Evolutionary conservation across 2,329 filamentous ascomycete species (phyloP).

Genomic region (Monosporascus sp.): DNA sequence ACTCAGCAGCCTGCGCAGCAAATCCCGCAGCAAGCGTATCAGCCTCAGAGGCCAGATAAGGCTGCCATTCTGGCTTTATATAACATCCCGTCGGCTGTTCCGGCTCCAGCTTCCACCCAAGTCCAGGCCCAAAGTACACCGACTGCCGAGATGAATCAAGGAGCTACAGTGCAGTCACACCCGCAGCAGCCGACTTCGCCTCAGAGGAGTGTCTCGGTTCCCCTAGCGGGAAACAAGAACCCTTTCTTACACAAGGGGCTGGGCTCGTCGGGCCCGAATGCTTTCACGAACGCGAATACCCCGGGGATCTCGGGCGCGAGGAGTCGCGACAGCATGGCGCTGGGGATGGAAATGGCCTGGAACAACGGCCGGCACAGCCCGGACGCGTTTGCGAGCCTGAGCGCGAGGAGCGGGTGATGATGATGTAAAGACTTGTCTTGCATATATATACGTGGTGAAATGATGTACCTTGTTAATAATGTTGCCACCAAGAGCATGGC

Average conservation of each 20-base stretch:
- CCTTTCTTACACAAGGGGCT: conserved; percentile 44
- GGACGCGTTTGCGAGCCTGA: conserved; percentile 73
- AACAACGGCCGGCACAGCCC: conserved; percentile 70
- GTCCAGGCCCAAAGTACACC: conserved; percentile 20
- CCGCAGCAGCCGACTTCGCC: conserved; percentile 16
- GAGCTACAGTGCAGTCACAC: conserved; percentile 15
- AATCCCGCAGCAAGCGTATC: conserved; percentile 17
- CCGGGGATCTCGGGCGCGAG: conserved; percentile 32
- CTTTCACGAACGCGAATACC: conserved; percentile 16
- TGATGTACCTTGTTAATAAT: too few relatives aligned
- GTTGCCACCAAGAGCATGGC: too few relatives aligned
- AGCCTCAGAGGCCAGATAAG: conserved; percentile 56
- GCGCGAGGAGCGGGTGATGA: conserved; percentile 49
- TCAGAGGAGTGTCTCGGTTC: conserved; percentile 28
- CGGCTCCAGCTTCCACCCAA: conserved; percentile 33
- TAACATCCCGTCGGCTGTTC: conserved; percentile 47
- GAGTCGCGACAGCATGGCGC: conserved; percentile 68
- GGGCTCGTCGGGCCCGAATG: conserved; percentile 17
- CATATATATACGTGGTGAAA: too few relatives aligned
- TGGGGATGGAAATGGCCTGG: conserved; percentile 60
- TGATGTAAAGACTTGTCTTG: too few relatives aligned
- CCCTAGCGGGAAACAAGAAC: conserved; percentile 44
- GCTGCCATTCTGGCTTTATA: conserved; percentile 73
- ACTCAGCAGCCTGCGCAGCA: conserved; percentile 4
- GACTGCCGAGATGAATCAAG: conserved; percentile 21